These are phyloP conservation scores for Phycomyces nitens DNA, from an alignment of 192 early-diverging fungal species.

Conservation along the genomic window DNA sequence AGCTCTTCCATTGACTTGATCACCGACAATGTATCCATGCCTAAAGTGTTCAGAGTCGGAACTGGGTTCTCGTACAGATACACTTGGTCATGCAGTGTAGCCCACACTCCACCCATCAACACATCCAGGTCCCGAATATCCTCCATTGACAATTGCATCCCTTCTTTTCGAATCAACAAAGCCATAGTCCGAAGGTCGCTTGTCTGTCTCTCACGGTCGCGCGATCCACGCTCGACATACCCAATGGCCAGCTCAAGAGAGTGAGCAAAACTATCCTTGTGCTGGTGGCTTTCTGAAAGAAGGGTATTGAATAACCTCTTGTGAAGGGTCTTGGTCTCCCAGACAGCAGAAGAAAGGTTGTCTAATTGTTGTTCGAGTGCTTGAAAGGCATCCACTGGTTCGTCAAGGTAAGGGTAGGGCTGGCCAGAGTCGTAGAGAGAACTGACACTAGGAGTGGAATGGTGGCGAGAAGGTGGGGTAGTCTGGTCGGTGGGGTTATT, in stretches of 20 bases:
- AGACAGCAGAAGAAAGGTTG: slow-evolving; percentile 20
- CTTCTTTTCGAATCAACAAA: slow-evolving; percentile 12
- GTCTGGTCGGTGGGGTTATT: too few relatives aligned
- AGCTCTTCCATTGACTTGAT: slow-evolving; percentile 22
- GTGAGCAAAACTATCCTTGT: slow-evolving; percentile 16
- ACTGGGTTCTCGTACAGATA: slow-evolving; percentile 12
- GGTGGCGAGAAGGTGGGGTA: not conserved
- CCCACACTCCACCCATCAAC: not conserved
- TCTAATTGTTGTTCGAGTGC: slow-evolving; percentile 17
- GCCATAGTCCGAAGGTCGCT: slow-evolving; percentile 18
- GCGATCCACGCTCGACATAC: slow-evolving; percentile 16
- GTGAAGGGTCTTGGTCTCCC: slow-evolving; percentile 29
- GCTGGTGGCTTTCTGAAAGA: not conserved
- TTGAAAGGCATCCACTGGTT: slow-evolving; percentile 12
- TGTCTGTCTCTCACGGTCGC: slow-evolving; percentile 24
- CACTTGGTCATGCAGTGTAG: not conserved
- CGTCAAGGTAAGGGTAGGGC: too few relatives aligned
- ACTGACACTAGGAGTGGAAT: too few relatives aligned
- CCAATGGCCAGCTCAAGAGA: slow-evolving; percentile 25
- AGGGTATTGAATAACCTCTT: slow-evolving; percentile 23
- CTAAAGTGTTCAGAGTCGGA: slow-evolving; percentile 1
- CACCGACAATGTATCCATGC: slow-evolving; percentile 11
- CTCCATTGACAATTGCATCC: slow-evolving; percentile 10
- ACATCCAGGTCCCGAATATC: slow-evolving; percentile 11
- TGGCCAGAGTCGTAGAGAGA: too few relatives aligned